phyloP scores from a whole-genome alignment of 2,329 filamentous ascomycete genomes.

The Neoscytalidium dimidiatum region DNA sequence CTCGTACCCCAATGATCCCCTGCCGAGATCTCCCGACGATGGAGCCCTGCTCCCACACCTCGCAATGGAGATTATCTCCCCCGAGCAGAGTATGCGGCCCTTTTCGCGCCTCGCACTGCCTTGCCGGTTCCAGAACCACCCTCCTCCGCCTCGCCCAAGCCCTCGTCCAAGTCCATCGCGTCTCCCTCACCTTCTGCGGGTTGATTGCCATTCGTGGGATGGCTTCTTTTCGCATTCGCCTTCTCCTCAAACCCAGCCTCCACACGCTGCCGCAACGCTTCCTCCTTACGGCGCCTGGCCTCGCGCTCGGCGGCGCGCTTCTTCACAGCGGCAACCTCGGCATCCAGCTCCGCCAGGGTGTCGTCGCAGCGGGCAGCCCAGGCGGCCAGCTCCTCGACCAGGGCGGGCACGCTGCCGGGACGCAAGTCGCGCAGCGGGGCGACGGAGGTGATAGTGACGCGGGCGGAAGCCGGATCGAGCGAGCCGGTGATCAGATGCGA shows the following conservation, averaged over 20 bases:
- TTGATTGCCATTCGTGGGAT: constrained; percentile 21
- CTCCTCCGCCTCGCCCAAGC: constrained; percentile 22
- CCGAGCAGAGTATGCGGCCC: neutral
- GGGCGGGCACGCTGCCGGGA: constrained; percentile 68
- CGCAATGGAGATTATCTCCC: constrained; percentile 1
- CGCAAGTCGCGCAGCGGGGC: constrained; percentile 84
- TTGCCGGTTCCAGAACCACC: constrained; percentile 21
- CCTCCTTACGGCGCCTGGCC: neutral
- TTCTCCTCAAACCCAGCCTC: constrained; percentile 11
- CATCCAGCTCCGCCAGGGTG: constrained; percentile 74
- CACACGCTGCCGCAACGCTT: constrained; percentile 2
- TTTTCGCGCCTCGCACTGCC: neutral
- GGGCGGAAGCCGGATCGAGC: constrained; percentile 74
- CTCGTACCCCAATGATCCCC: too few relatives aligned
- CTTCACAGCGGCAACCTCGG: constrained; percentile 58
- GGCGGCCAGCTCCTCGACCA: constrained; percentile 67
- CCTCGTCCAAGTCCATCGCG: constrained; percentile 40
- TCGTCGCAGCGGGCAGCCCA: constrained; percentile 80
- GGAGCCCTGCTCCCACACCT: too few relatives aligned
- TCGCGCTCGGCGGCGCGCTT: constrained; percentile 1
- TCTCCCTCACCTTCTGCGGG: constrained; percentile 31
- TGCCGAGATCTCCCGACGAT: too few relatives aligned
- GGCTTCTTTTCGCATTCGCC: neutral
- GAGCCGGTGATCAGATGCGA: constrained; percentile 78
- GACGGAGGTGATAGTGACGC: constrained; percentile 76